Evolutionary conservation across 345 rosid genomes (phyloP).

Genomic region (Gossypium mustelinum): DNA sequence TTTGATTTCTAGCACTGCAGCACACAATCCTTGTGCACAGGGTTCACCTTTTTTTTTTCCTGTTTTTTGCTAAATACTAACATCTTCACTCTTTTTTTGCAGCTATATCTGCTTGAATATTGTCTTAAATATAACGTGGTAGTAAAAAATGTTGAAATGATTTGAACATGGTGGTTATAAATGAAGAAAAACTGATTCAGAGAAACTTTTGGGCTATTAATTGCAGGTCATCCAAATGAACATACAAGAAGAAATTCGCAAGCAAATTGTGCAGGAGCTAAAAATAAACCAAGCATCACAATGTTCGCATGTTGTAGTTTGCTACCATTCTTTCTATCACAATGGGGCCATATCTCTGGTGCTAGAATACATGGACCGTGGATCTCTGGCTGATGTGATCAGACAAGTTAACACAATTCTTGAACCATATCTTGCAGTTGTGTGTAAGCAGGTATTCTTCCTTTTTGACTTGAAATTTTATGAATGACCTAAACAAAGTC

Average conservation of each 20-base stretch:
- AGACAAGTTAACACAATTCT: conserved; percentile 87
- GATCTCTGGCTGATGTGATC: conserved; percentile 91
- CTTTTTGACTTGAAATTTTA: neutral
- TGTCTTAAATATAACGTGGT: neutral
- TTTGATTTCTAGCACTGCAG: neutral
- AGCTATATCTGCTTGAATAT: neutral
- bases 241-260: conserved; percentile 88
- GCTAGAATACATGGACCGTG: conserved; percentile 97
- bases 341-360: conserved; percentile 89
- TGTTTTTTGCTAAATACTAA: neutral
- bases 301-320: conserved; percentile 80
- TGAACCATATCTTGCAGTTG: conserved; percentile 93
- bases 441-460: conserved; percentile 81
- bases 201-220: conserved; percentile 7
- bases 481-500: neutral
- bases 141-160: neutral
- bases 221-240: conserved; percentile 93
- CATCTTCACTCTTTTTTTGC: neutral
- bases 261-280: conserved; percentile 95
- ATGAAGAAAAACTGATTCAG: neutral
- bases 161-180: neutral
- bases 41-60: neutral
- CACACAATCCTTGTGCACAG: neutral
- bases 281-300: conserved; percentile 93
- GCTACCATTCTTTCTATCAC: conserved; percentile 92